Percentiles rank a stretch among this genome's conserved stretches.
phyloP scores from a whole-genome alignment of 2,329 filamentous ascomycete genomes.

The Ploettnerulaceae sp. region DNA sequence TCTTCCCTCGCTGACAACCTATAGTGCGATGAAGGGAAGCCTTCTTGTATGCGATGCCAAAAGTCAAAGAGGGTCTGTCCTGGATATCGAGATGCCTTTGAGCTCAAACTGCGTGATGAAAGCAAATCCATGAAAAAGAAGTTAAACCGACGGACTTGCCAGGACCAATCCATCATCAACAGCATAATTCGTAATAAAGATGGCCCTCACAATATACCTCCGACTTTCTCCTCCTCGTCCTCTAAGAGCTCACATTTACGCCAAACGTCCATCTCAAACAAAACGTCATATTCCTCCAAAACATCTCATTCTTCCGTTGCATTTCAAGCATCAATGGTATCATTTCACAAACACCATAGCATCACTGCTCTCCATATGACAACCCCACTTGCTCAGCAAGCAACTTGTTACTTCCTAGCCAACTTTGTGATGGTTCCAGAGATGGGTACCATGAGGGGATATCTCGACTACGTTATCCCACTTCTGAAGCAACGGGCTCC shows the following conservation, averaged over 20 bases:
- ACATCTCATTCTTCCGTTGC: too few species aligned
- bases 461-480: constrained; percentile 54
- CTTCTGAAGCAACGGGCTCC: constrained; percentile 42
- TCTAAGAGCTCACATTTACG: constrained; percentile 6
- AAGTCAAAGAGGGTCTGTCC: constrained; percentile 59
- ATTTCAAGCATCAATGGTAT: too few species aligned
- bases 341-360: constrained; percentile 2
- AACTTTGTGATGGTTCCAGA: constrained; percentile 54
- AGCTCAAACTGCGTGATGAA: constrained; percentile 65
- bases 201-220: not conserved
- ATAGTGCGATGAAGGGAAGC: constrained; percentile 62
- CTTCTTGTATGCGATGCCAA: constrained; percentile 58
- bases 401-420: constrained; percentile 53
- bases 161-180: constrained; percentile 36
- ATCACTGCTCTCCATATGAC: constrained; percentile 37
- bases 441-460: constrained; percentile 48
- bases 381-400: constrained; percentile 48
- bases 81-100: constrained; percentile 54
- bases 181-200: not conserved
- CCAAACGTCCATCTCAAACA: constrained; percentile 10
- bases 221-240: not conserved
- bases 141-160: constrained; percentile 48
- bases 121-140: constrained; percentile 62
- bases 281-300: constrained; percentile 1
- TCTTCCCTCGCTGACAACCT: not conserved